Percentiles rank a stretch among this genome's conserved stretches.
Conservation (phyloP, 2,329 filamentous ascomycete species). For the Coniochaeta prunicola region DNA sequence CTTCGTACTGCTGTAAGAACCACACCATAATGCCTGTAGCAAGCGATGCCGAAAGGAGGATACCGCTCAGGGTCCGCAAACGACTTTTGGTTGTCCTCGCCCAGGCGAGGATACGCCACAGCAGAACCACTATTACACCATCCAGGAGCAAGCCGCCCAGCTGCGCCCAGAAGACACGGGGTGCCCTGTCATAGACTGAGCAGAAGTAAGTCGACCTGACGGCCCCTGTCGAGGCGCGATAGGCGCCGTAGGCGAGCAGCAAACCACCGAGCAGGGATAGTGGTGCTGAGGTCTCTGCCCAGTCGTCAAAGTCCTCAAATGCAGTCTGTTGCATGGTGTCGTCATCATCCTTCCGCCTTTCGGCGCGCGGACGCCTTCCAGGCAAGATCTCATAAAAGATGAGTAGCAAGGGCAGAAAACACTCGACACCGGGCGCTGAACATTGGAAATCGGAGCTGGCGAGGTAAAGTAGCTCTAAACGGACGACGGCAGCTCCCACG, state of each 20-base stretch:
- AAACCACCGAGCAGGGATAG: constrained; percentile 27
- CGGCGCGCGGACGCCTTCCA: constrained; percentile 19
- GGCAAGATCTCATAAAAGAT: constrained; percentile 37
- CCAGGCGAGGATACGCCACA: constrained; percentile 47
- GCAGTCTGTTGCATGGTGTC: constrained; percentile 35
- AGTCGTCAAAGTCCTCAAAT: constrained; percentile 39
- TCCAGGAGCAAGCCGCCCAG: constrained; percentile 38
- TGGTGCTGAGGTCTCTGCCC: constrained; percentile 35
- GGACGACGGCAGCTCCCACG: constrained; percentile 34
- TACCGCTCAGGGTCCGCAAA: constrained; percentile 34
- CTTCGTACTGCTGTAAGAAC: constrained; percentile 9
- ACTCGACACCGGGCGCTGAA: constrained; percentile 40
- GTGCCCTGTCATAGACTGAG: constrained; percentile 32
- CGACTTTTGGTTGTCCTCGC: constrained; percentile 38
- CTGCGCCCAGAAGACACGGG: constrained; percentile 32
- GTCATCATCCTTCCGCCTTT: constrained; percentile 33
- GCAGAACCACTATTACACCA: constrained; percentile 34
- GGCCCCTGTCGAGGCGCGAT: constrained; percentile 28
- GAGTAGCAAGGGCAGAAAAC: constrained; percentile 38
- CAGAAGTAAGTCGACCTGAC: constrained; percentile 45
- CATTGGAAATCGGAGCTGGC: constrained; percentile 43
- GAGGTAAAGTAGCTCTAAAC: constrained; percentile 39
- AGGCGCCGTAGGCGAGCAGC: constrained; percentile 36
- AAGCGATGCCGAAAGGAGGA: constrained; percentile 33
- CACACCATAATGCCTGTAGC: constrained; percentile 23